phyloP scores from a whole-genome alignment of 148 eudicot species.

The Silene latifolia region DNA sequence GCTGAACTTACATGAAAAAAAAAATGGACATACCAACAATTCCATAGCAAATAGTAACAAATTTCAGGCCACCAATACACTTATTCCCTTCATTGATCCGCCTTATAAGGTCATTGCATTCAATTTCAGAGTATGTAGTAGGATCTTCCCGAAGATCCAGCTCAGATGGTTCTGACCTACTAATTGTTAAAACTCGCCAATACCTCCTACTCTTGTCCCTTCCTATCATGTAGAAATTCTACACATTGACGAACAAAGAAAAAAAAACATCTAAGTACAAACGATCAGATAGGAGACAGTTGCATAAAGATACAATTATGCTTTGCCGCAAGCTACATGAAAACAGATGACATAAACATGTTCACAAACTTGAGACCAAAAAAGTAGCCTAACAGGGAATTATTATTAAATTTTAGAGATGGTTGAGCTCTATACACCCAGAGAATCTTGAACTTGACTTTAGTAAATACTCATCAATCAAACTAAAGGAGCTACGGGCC shows the following conservation, averaged over 20 bases:
- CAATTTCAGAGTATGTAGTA: slow-evolving; percentile 58
- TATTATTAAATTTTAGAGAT: background rate
- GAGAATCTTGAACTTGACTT: background rate
- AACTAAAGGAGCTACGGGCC: background rate
- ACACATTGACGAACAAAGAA: slow-evolving; percentile 21
- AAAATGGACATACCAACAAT: slow-evolving; percentile 62
- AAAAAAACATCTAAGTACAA: background rate
- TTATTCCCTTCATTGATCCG: slow-evolving; percentile 91
- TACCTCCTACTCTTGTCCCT: slow-evolving; percentile 76
- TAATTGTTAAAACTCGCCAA: slow-evolving; percentile 87
- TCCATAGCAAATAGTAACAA: slow-evolving; percentile 83
- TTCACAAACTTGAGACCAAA: background rate
- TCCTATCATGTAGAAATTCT: slow-evolving; percentile 90
- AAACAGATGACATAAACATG: background rate
- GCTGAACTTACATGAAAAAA: background rate
- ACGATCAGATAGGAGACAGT: background rate
- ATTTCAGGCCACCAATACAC: slow-evolving; percentile 78
- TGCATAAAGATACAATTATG: slow-evolving; percentile 1
- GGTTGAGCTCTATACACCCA: background rate
- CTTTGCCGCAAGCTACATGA: background rate
- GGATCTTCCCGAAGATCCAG: slow-evolving; percentile 78
- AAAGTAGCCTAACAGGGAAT: too few species aligned
- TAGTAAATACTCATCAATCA: background rate
- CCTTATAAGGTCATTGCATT: slow-evolving; percentile 71
- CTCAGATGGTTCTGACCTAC: slow-evolving; percentile 74